These are phyloP conservation scores for Sindora glabra DNA, from an alignment of 306 rosid genomes.

Conservation along the genomic window DNA sequence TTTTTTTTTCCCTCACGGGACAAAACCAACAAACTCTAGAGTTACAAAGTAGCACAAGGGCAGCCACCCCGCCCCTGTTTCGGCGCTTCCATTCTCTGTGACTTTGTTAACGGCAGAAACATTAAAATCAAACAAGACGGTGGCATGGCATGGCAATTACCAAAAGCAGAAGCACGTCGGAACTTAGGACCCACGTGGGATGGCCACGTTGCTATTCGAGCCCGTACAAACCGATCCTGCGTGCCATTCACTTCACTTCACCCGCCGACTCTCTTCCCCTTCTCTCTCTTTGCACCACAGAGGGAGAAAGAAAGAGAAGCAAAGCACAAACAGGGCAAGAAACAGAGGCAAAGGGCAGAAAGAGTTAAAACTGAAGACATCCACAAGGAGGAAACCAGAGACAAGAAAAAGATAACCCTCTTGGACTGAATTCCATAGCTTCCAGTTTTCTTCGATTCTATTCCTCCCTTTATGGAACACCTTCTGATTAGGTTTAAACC, in stretches of 20 bases:
- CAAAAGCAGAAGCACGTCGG: background rate
- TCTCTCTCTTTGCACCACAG: background rate
- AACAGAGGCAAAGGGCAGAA: too few relatives aligned
- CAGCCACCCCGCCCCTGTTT: too few relatives aligned
- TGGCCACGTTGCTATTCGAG: too few relatives aligned
- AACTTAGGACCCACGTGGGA: background rate
- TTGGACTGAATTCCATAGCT: background rate
- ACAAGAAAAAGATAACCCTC: background rate
- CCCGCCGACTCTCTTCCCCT: background rate
- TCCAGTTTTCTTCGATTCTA: background rate
- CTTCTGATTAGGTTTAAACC: background rate
- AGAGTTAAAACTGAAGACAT: too few relatives aligned
- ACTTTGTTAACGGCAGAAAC: background rate
- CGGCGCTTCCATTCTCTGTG: too few relatives aligned
- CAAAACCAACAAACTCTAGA: too few relatives aligned
- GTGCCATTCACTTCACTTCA: background rate
- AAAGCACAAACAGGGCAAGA: conserved; percentile 1
- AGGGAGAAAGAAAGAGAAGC: background rate
- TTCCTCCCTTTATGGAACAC: background rate
- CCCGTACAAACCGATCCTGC: background rate
- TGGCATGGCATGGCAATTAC: background rate
- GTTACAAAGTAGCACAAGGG: too few relatives aligned
- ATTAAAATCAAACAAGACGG: too few relatives aligned
- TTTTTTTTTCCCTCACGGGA: too few relatives aligned
- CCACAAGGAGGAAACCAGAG: background rate